Percentiles rank a stretch among this genome's conserved stretches.
phyloP scores from a whole-genome alignment of 2,329 filamentous ascomycete genomes.

The Xylaria sp. region DNA sequence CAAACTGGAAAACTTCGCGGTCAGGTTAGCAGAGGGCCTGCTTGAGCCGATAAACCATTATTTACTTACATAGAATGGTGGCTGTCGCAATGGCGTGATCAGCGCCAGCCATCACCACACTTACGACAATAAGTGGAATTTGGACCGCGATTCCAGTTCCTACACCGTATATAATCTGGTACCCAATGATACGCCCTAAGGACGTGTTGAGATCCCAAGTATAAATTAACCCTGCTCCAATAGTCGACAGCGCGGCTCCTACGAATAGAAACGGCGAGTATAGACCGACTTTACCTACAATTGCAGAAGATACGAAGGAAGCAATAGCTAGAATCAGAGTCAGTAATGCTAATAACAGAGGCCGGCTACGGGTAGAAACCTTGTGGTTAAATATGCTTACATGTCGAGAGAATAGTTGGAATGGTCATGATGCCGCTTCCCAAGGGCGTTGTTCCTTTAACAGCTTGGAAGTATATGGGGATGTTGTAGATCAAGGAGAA shows the following conservation, averaged over 20 bases:
- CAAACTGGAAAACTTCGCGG: conserved; percentile 1
- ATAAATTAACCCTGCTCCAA: conserved; percentile 51
- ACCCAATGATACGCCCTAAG: conserved; percentile 55
- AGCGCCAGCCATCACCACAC: conserved; percentile 38
- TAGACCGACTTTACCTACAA: conserved; percentile 45
- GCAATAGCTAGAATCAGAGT: neutral
- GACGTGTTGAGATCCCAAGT: conserved; percentile 44
- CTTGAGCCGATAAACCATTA: neutral
- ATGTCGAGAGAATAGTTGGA: conserved; percentile 50
- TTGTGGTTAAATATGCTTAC: neutral
- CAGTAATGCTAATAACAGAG: neutral
- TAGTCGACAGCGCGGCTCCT: conserved; percentile 50
- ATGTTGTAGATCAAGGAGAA: conserved; percentile 50
- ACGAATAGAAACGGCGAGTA: conserved; percentile 52
- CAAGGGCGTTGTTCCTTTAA: conserved; percentile 49
- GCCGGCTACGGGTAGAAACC: no score
- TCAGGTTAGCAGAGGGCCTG: neutral
- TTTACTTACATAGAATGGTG: conserved; percentile 13
- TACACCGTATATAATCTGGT: conserved; percentile 52
- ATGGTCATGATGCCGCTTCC: conserved; percentile 52
- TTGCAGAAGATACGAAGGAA: neutral
- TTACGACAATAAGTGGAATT: conserved; percentile 53
- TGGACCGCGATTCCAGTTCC: conserved; percentile 49
- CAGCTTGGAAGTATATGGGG: conserved; percentile 56
- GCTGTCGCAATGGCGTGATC: conserved; percentile 50